Conservation (phyloP, 306 rosid species). For the Cucumis hystrix region DNA sequence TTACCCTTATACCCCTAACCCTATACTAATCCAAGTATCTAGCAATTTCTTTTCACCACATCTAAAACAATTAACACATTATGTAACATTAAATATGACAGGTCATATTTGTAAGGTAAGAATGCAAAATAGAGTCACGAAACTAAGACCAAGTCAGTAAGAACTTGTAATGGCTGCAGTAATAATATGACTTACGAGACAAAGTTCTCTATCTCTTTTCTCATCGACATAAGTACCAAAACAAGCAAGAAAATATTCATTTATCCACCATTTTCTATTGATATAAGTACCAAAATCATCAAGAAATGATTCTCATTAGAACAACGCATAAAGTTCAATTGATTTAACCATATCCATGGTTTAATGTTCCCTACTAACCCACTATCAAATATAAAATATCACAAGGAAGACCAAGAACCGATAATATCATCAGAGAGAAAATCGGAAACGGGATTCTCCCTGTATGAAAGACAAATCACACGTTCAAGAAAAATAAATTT, state of each 20-base stretch:
- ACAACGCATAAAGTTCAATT: neutral
- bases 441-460: neutral
- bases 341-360: neutral
- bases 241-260: neutral
- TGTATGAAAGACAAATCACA: neutral
- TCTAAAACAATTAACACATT: too few species aligned
- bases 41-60: too few species aligned
- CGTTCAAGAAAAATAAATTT: neutral
- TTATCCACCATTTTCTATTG: neutral
- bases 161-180: neutral
- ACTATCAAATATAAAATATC: neutral
- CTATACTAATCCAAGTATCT: too few species aligned
- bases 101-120: too few species aligned
- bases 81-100: too few species aligned
- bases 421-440: neutral
- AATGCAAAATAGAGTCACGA: too few species aligned
- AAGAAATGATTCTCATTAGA: neutral
- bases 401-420: neutral
- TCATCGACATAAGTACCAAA: neutral
- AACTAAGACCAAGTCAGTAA: too few species aligned
- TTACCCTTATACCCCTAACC: too few species aligned
- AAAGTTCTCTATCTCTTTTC: neutral
- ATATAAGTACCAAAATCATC: neutral
- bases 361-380: neutral
- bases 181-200: neutral